Evolutionary conservation across 73 alveolate genomes (phyloP).

Genomic region (Stentor coeruleus): DNA sequence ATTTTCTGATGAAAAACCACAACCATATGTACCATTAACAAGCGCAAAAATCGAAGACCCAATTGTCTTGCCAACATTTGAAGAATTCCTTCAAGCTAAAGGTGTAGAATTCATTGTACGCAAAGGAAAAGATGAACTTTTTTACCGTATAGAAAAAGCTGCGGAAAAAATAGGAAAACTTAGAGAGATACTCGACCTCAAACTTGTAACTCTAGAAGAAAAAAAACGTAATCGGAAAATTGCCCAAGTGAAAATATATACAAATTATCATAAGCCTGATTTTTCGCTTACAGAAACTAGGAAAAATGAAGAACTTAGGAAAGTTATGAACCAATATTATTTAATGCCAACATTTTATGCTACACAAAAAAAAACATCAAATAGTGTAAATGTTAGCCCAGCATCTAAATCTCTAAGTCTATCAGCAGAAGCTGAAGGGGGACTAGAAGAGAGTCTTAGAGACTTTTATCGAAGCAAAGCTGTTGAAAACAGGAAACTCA

Average conservation of each 20-base stretch:
- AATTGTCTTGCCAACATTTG: neutral
- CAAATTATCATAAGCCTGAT: neutral
- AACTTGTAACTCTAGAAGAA: neutral
- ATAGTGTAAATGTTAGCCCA: neutral
- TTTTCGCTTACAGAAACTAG: neutral
- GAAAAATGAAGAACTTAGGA: neutral
- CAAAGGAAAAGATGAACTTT: neutral
- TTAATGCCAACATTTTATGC: neutral
- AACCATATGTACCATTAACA: neutral
- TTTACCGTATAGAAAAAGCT: neutral
- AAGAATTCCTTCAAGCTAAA: neutral
- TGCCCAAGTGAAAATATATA: neutral
- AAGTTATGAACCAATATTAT: neutral
- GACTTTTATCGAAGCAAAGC: constrained; percentile 8
- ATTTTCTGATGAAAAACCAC: constrained; percentile 7
- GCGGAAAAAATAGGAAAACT: neutral
- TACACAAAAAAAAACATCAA: neutral
- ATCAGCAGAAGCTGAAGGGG: neutral
- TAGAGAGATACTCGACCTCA: neutral
- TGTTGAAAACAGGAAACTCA: constrained; percentile 2
- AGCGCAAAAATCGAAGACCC: constrained; percentile 13
- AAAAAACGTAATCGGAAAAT: too few relatives aligned
- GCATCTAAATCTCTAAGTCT: neutral
- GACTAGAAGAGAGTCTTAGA: neutral
- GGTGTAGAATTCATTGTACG: constrained; percentile 13